phyloP scores from a whole-genome alignment of 202 grass and related monocot species.

The Schoenoplectus triqueter region DNA sequence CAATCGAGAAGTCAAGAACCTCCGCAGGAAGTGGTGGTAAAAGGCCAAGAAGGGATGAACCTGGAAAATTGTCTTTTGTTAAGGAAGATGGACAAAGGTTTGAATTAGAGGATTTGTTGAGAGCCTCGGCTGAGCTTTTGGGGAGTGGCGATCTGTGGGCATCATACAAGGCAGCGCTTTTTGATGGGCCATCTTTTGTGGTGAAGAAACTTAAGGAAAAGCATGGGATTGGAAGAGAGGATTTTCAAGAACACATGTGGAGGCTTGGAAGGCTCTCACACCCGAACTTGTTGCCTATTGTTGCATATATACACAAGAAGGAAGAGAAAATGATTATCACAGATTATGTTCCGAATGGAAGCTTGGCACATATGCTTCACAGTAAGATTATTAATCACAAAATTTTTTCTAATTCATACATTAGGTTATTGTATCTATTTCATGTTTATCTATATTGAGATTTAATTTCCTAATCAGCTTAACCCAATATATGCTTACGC shows the following conservation, averaged over 20 bases:
- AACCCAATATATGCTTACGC: too few species aligned
- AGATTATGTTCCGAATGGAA: constrained; percentile 66
- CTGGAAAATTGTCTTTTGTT: constrained; percentile 61
- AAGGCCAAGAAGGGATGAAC: constrained; percentile 53
- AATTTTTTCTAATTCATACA: constrained; percentile 8
- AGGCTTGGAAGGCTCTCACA: constrained; percentile 65
- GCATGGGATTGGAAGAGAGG: constrained; percentile 60
- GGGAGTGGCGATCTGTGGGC: constrained; percentile 88
- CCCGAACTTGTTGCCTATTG: constrained; percentile 77
- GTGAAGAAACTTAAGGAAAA: constrained; percentile 92
- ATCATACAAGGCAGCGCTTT: constrained; percentile 84
- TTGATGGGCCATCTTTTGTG: constrained; percentile 60
- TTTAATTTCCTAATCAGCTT: too few species aligned
- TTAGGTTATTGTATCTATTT: not conserved
- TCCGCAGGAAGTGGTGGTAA: constrained; percentile 17
- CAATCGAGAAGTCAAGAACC: constrained; percentile 38
- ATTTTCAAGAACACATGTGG: constrained; percentile 92
- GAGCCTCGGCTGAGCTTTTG: constrained; percentile 78
- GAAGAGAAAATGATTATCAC: constrained; percentile 85
- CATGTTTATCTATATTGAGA: not conserved
- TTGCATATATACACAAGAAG: constrained; percentile 91
- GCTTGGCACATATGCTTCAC: constrained; percentile 78
- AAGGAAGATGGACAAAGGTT: constrained; percentile 58
- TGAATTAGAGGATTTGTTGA: constrained; percentile 76
- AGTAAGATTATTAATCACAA: constrained; percentile 37